phyloP scores from a whole-genome alignment of 352 stramenopile species.

The Pythium sukuiense region DNA sequence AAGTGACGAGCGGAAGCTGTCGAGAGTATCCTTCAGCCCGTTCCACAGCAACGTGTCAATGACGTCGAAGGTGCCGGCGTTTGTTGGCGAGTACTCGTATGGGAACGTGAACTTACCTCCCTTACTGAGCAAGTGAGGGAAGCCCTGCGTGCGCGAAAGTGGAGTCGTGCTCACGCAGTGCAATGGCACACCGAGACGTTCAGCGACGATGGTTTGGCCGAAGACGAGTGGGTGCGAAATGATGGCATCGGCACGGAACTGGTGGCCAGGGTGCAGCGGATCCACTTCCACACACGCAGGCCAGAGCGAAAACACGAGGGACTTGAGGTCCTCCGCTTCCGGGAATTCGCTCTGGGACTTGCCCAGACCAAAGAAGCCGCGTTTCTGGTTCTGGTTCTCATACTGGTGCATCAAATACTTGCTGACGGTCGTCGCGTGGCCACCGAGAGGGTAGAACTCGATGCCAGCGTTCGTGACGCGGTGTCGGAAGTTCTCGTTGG shows the following conservation, averaged over 20 bases:
- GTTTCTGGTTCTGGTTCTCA: constrained; percentile 37
- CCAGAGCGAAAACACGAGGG: constrained; percentile 63
- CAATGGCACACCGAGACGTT: constrained; percentile 70
- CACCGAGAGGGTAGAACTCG: constrained; percentile 72
- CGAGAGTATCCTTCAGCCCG: constrained; percentile 42
- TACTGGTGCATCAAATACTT: constrained; percentile 51
- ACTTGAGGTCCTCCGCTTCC: constrained; percentile 45
- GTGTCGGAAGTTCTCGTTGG: constrained; percentile 71
- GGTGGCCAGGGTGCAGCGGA: constrained; percentile 34
- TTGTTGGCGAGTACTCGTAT: constrained; percentile 46
- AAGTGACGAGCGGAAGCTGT: constrained; percentile 58
- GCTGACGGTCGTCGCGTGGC: constrained; percentile 41
- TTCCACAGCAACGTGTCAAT: constrained; percentile 57
- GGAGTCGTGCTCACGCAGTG: constrained; percentile 64
- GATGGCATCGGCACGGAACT: constrained; percentile 72
- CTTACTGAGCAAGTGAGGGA: constrained; percentile 52
- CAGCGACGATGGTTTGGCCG: constrained; percentile 58
- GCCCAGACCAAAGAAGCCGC: constrained; percentile 32
- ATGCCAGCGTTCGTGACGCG: constrained; percentile 59
- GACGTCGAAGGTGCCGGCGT: constrained; percentile 54
- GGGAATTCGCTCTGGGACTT: constrained; percentile 39
- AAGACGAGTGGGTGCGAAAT: constrained; percentile 67
- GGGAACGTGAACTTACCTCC: constrained; percentile 33
- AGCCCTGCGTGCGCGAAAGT: constrained; percentile 53
- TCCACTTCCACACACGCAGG: constrained; percentile 53